phyloP scores from a whole-genome alignment of 2,329 filamentous ascomycete genomes.

The Plenodomus biglobosus region DNA sequence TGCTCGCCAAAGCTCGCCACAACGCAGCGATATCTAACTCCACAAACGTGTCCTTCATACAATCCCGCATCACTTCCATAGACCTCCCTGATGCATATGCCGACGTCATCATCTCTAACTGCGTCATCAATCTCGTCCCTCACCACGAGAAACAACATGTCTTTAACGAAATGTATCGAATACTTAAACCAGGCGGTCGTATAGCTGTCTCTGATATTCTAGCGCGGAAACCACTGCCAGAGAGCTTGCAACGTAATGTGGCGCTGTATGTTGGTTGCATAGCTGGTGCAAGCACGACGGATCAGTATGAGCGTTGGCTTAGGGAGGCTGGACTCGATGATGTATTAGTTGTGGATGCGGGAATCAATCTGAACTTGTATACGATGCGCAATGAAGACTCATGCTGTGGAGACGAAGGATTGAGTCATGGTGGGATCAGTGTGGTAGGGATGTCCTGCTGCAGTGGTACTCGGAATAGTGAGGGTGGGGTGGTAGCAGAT shows the following conservation, averaged over 20 bases:
- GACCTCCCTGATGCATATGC: conserved; percentile 46
- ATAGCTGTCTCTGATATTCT: conserved; percentile 64
- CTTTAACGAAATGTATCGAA: conserved; percentile 60
- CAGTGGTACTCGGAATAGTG: neutral
- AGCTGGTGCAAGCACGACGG: conserved; percentile 57
- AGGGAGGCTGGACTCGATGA: conserved; percentile 46
- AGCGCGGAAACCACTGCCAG: conserved; percentile 52
- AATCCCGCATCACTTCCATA: conserved; percentile 45
- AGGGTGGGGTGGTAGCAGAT: conserved; percentile 11
- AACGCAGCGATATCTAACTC: conserved; percentile 47
- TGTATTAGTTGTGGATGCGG: conserved; percentile 17
- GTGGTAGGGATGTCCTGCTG: no score
- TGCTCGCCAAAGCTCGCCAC: conserved; percentile 54
- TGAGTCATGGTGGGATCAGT: no score
- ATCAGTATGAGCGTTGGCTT: conserved; percentile 57
- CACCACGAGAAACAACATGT: conserved; percentile 29
- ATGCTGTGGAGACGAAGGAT: no score
- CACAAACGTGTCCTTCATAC: conserved; percentile 55
- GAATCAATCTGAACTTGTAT: conserved; percentile 19
- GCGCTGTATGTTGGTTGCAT: conserved; percentile 63
- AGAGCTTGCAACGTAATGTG: conserved; percentile 53
- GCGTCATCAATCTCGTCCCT: conserved; percentile 39
- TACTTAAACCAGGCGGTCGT: conserved; percentile 60
- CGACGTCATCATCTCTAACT: conserved; percentile 65
- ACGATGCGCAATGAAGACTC: neutral